Base-by-base conservation (phyloP, 345 rosid genomes). In the Ricinus communis region DNA sequence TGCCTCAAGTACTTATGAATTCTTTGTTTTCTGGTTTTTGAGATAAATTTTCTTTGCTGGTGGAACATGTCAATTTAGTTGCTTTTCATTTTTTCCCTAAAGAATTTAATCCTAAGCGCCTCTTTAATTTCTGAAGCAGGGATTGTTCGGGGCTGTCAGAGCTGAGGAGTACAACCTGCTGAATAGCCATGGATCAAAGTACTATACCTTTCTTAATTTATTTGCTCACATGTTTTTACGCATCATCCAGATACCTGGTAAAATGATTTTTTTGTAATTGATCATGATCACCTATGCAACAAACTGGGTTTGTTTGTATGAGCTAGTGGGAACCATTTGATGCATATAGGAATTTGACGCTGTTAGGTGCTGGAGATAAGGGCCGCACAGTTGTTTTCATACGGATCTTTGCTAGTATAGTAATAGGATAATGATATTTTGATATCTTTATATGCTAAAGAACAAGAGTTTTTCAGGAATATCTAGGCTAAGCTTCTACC, bases 131-230 rank as follows among this genome's bases (percentile, higher is more conserved):
- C 22, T 78, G 59, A 71, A 60, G 57, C 79, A 79, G 80, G 66
- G 55, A 43, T 16, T 47, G 4, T 71, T 52, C 43, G 18, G 36
- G 38, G 50, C 59, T 67, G 12, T 15, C 40, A 10, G 50, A 66
- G 31, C 19, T 19, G 64, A n/a, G 66, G 49, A 51, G 38, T 38
- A 53, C 52, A 28, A 28, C 22, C 8, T 24, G 56, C 50, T 30
- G 27, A 40, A 57, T 14, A 28, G 45, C 56, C 24, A 82, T 82
- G 83, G 83, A 76, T 66, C 76, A 74, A 61, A 74, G 83, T 82
- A 82, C 65, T 41, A 27, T 31, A 16, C 74, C 12, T 55, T 69
- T 50, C 58, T 57, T 53, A 53, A 16, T 46, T 53, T 73, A 8
- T 22, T 16, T 59, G 63, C 19, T 22, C 18, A 3, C 66, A 30